Conservation (phyloP, 441 rosid genomes). For the Francoa sonchifolia region DNA sequence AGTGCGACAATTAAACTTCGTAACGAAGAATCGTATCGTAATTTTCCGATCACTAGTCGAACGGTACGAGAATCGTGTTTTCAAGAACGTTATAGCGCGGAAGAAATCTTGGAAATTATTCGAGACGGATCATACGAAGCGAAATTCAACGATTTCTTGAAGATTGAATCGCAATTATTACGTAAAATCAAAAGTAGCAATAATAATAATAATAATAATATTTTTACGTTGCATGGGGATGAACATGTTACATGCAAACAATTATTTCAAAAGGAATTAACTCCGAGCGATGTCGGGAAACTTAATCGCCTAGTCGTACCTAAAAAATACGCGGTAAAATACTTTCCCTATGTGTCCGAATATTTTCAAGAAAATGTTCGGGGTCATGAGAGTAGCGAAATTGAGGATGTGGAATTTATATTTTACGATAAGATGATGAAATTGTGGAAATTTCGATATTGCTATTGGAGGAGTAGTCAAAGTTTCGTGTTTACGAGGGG, state of each 20-base stretch:
- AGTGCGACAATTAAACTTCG: constrained; percentile 49
- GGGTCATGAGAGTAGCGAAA: not conserved
- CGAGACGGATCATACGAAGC: constrained; percentile 35
- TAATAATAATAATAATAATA: no score
- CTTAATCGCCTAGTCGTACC: constrained; percentile 85
- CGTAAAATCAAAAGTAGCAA: no score
- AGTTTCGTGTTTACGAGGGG: constrained; percentile 59
- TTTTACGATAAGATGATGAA: constrained; percentile 42
- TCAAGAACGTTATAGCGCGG: constrained; percentile 25
- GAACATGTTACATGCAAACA: constrained; percentile 22
- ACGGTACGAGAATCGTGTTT: constrained; percentile 29
- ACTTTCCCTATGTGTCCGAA: constrained; percentile 28
- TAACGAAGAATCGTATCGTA: constrained; percentile 24
- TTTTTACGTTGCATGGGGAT: no score
- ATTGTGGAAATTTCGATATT: constrained; percentile 51
- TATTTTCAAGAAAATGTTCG: constrained; percentile 3
- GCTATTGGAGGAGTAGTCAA: constrained; percentile 54
- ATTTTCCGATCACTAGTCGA: constrained; percentile 20
- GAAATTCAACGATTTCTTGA: constrained; percentile 27
- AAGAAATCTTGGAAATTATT: constrained; percentile 38
- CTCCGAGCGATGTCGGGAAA: constrained; percentile 83
- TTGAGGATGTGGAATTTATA: constrained; percentile 17
- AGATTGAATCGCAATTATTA: not conserved
- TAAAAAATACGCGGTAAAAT: constrained; percentile 47
- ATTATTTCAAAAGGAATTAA: constrained; percentile 62